Percentiles rank a stretch among this genome's conserved stretches.
Conservation (phyloP, 176 grass and related monocot species). For the Metroxylon sagu region DNA sequence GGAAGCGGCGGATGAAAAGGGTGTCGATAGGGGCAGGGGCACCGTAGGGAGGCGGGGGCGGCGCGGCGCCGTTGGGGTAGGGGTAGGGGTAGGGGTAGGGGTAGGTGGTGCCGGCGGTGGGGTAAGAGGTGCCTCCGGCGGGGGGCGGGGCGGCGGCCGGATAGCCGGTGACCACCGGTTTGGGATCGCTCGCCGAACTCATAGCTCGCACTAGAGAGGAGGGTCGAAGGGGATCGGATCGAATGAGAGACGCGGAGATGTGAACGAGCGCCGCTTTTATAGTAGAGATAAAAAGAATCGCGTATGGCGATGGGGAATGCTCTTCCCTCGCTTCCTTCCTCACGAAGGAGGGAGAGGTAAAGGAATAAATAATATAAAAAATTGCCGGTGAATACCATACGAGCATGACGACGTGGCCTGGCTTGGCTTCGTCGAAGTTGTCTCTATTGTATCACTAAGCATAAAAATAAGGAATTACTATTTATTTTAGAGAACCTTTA, state of each 20-base stretch:
- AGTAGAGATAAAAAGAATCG: no score
- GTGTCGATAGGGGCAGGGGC: constrained; percentile 1
- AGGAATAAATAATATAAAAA: no score
- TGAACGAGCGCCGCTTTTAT: background rate
- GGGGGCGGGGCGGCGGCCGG: constrained; percentile 19
- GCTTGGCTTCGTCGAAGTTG: no score
- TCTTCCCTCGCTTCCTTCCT: no score
- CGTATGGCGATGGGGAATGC: no score
- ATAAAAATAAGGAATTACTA: no score
- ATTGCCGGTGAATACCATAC: no score
- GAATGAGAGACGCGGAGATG: background rate
- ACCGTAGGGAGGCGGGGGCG: no score
- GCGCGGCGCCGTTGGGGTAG: background rate
- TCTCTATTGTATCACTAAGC: no score
- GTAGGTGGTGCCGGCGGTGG: constrained; percentile 18
- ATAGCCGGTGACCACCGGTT: constrained; percentile 47
- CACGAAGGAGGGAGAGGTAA: no score
- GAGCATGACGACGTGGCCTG: no score
- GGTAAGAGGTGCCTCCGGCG: constrained; percentile 29
- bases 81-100: constrained; percentile 37
- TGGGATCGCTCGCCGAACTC: constrained; percentile 12
- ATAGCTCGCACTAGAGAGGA: background rate
- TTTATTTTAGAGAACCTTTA: no score
- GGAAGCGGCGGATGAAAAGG: constrained; percentile 50
- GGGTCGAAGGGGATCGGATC: background rate